Evolutionary conservation across 2,329 filamentous ascomycete genomes (phyloP), one percentile per base, ranked within the genome.

Genomic region (Fonsecaea pugnacius): DNA sequence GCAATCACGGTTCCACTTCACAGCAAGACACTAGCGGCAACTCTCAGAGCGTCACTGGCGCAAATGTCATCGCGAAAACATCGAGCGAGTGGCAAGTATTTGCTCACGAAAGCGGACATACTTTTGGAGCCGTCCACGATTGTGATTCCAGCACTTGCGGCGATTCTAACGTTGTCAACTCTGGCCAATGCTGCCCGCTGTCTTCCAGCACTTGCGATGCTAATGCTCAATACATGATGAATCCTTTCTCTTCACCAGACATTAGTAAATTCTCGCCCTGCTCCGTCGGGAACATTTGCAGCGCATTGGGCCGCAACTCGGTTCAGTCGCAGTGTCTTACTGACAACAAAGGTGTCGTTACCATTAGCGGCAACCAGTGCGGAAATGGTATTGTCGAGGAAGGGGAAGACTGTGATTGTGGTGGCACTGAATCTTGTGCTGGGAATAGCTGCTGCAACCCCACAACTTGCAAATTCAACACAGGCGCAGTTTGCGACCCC

Each of bases 341-440:
- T n/a, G 88, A 91, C 76, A 99, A 99, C 81, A 87, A 86, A 70
- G 88, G 91, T 69, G 87, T 99, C 53, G 84, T 86, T 35, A 95
- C 90, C 32, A 91, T 96, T 70, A 89, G 88, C 0, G 91, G 90
- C 60, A 89, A 89, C 71, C 89, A 93, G 74, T 99, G 95, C 77
- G 95, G 95, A 63, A 99, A 99, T 77, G 95, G 95, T 60, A 98
- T 99, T 69, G 95, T 99, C 57, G 95, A 98, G 78, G 82, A 85
- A 18, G 95, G 92, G 68, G 95, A 99, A 78, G 90, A 99, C 59
- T 99, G 95, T 78, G 95, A 99, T 77, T 99, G 95, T 73, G 95
- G 95, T 67, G 94, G 94, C 60, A 79, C 82, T 14, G 77, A 80
- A 14, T 86, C 85, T 43, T 99, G 95, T 75, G 86, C 82, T 27